phyloP scores from a whole-genome alignment of 2,329 filamentous ascomycete species.

The Aquanectria penicillioides region DNA sequence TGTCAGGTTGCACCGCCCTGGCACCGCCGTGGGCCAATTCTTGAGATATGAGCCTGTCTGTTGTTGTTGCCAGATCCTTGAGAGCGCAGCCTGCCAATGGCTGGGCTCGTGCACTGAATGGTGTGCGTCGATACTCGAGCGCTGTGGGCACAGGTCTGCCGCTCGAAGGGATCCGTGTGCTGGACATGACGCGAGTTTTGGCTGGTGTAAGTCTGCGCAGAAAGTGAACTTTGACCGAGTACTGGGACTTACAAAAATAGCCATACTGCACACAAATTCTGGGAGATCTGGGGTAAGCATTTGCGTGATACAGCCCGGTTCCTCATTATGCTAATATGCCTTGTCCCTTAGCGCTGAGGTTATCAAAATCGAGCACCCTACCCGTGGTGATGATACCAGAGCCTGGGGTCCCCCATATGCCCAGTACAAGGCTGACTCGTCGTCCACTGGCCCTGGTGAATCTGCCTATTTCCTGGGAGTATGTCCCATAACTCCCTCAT shows the following conservation, averaged over 20 bases:
- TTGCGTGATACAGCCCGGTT: too few relatives aligned
- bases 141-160: slow-evolving; percentile 59
- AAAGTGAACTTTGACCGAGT: not conserved
- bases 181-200: slow-evolving; percentile 96
- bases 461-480: slow-evolving; percentile 95
- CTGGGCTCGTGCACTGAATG: slow-evolving; percentile 21
- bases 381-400: slow-evolving; percentile 89
- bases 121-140: slow-evolving; percentile 44
- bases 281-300: slow-evolving; percentile 94
- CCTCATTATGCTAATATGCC: slow-evolving; percentile 30
- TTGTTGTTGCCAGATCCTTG: slow-evolving; percentile 30
- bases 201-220: slow-evolving; percentile 77
- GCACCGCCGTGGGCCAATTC: slow-evolving; percentile 9
- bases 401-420: slow-evolving; percentile 98
- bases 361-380: slow-evolving; percentile 96
- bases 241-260: slow-evolving; percentile 55
- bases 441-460: slow-evolving; percentile 79
- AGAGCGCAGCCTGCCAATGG: slow-evolving; percentile 30
- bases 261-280: slow-evolving; percentile 98
- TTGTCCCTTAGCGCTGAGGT: slow-evolving; percentile 78
- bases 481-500: slow-evolving; percentile 36
- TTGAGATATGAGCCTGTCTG: slow-evolving; percentile 31
- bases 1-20: slow-evolving; percentile 1
- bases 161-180: slow-evolving; percentile 84
- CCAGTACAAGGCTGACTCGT: slow-evolving; percentile 71